Base-by-base conservation (phyloP, 2,329 filamentous ascomycete species). In the Exophiala sp. region DNA sequence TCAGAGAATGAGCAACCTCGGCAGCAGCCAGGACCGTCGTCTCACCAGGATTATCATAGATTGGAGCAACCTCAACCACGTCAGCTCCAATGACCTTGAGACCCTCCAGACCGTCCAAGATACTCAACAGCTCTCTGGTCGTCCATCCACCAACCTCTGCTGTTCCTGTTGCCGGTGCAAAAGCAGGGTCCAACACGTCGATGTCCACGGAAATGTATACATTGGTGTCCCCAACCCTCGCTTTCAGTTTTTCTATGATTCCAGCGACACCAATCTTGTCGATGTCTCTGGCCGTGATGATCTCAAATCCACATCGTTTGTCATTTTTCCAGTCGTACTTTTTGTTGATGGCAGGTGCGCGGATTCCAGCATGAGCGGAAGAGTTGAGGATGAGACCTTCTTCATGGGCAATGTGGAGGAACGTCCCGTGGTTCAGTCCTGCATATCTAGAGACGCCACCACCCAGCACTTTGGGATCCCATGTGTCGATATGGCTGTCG, bases 181-280 rank as follows among this genome's bases (percentile, higher is more conserved):
- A 81, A 1, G 78, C 78, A 3, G 79, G 78, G 64, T 81, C 79
- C 12, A 82, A 65, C 1, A 81, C 78, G 63, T 82, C 79, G 52
- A 82, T 82, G 59, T 82, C 79, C 2, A 82, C 77, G 12, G 71
- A 76, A 43, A 82, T 78, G 59, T 82, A 82, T 10, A 82, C 78
- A 35, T 71, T 76, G 1, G 72, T 74, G 4, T 72, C 72, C 3
- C 65, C 67, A 0, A 80, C 75, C 16, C 78, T 69, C 6, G 71
- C 60, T 60, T 76, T 80, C 40, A 82, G 62, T 54, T 65, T 70
- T 1, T 76, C 67, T 32, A 81, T 75, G 3, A 82, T 65, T 1
- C 77, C 77, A 7, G 67, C 57, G 8, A 75, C 68, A 3, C 78
- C 77, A 5, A 78, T 62, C 3, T 69, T 71, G 61, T 82, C 79